Percentiles rank a stretch among this genome's conserved stretches.
phyloP scores from a whole-genome alignment of 1,284 basidiomycete genomes.

The Cryptococcus floricola region DNA sequence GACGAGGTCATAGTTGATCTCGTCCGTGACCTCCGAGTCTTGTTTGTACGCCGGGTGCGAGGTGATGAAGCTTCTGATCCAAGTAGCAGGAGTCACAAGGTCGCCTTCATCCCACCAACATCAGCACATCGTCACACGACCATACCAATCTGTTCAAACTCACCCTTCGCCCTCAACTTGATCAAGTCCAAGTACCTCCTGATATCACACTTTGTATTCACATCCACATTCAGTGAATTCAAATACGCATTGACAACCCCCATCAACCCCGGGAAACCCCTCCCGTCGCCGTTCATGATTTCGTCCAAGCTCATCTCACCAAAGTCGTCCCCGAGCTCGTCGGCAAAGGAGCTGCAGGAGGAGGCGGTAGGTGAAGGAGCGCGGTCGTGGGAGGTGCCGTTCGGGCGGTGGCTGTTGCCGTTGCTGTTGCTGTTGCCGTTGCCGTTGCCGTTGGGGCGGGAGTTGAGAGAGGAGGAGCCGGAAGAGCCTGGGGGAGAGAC shows the following conservation, averaged over 20 bases:
- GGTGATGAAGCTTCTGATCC: conserved; percentile 88
- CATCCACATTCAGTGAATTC: conserved; percentile 76
- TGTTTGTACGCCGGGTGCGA: conserved; percentile 84
- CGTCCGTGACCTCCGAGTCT: conserved; percentile 83
- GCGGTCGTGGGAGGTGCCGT: conserved; percentile 8
- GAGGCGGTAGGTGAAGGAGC: conserved; percentile 8
- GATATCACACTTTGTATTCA: conserved; percentile 63
- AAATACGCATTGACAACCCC: conserved; percentile 82
- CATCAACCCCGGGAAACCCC: conserved; percentile 77
- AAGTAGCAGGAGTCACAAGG: conserved; percentile 83
- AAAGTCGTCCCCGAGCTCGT: conserved; percentile 60
- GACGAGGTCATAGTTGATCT: conserved; percentile 93
- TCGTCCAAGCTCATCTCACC: conserved; percentile 89
- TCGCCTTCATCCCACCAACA: conserved; percentile 55
- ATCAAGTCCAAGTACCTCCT: conserved; percentile 75
- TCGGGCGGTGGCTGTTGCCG: conserved; percentile 1
- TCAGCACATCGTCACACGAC: neutral
- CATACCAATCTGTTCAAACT: conserved; percentile 24
- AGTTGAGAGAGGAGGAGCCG: conserved; percentile 3
- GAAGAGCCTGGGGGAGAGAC: conserved; percentile 28
- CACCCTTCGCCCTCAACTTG: conserved; percentile 72
- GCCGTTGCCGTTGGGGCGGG: conserved; percentile 5
- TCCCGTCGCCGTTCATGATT: conserved; percentile 81
- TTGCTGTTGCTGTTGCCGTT: conserved; percentile 8
- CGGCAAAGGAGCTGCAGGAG: conserved; percentile 51